Conservation (phyloP, 495 filamentous ascomycete species). For the Bathelium albidoporum region DNA sequence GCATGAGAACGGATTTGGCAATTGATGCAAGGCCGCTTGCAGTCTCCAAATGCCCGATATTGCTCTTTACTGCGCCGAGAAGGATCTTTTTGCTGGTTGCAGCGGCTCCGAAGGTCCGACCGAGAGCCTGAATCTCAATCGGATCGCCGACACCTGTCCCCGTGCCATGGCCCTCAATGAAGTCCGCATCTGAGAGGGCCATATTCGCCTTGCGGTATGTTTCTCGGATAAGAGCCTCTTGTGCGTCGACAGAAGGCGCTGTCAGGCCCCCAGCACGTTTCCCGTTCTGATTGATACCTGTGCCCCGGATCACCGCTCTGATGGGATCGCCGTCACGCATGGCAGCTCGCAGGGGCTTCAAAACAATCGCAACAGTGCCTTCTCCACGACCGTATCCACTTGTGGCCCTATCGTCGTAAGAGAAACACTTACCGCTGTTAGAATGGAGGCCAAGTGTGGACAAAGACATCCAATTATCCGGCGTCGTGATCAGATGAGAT, state of each 20-base stretch:
- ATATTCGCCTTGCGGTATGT: slow-evolving; percentile 8
- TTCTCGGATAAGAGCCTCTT: slow-evolving; percentile 9
- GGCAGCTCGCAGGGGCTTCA: slow-evolving; percentile 32
- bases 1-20: slow-evolving; percentile 48
- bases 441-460: neutral
- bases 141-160: slow-evolving; percentile 11
- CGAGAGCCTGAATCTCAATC: neutral
- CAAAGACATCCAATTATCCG: slow-evolving; percentile 7
- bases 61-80: slow-evolving; percentile 5
- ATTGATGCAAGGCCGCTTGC: slow-evolving; percentile 47
- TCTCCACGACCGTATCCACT: slow-evolving; percentile 35
- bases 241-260: slow-evolving; percentile 1
- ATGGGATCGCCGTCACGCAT: slow-evolving; percentile 31
- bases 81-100: neutral
- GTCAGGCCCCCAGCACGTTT: slow-evolving; percentile 7
- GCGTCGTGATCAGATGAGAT: neutral
- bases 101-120: neutral
- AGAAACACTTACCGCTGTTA: slow-evolving; percentile 2
- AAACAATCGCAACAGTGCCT: slow-evolving; percentile 26
- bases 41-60: slow-evolving; percentile 40
- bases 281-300: slow-evolving; percentile 13
- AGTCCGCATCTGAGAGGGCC: slow-evolving; percentile 18
- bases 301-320: slow-evolving; percentile 19
- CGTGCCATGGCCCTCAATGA: slow-evolving; percentile 12
- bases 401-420: slow-evolving; percentile 4